Base-by-base conservation (phyloP, 2,329 filamentous ascomycete genomes). In the Fusarium miscanthi region DNA sequence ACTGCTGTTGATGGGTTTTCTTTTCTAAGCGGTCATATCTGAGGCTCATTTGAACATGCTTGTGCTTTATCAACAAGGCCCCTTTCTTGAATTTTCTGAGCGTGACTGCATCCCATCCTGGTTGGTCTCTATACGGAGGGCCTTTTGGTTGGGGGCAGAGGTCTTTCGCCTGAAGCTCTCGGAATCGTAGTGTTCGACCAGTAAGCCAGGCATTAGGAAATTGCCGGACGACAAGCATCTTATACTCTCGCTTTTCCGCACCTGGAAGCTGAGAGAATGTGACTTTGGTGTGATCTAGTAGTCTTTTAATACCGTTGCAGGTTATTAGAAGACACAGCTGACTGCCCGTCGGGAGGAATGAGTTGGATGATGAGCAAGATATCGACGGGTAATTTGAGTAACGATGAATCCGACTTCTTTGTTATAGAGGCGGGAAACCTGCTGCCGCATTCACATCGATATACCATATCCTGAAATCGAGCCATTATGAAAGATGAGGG, bases 1-100 rank as follows among this genome's bases (percentile, higher is more conserved):
- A 31, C 8, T 19, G 11, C 33, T 69, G 66, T 38, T 11, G 7
- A 7, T 8, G 6, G 33, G 35, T 59, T 30, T 38, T 64, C 1
- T 40, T 40, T 21, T 65, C 31, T 23, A 69, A 30, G 23, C 25
- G 41, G 31, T 31, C 40, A 13, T 65, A 69, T 27, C 49, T 69
- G 46, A 69, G 33, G 40, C 51, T 56, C 37, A 54, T 30, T 13
- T 27, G 59, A 31, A 69, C 41, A 11, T 69, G 66, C 33, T 30
- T 30, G n/a, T 64, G 46, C 5, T 40, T 12, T 10, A 53, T 16
- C 40, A 57, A 30, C 23, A 64, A n/a, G 9, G 27, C 51, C 38
- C 40, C 45, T 9, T 1, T 4, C 12, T 6, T 4, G 16, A 69
- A 52, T 8, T 7, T 6, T 6, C 8, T 3, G 3, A 6, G 0